Evolutionary conservation across 805 yeast genomes (phyloP).

Genomic region (Candida loeiensis): DNA sequence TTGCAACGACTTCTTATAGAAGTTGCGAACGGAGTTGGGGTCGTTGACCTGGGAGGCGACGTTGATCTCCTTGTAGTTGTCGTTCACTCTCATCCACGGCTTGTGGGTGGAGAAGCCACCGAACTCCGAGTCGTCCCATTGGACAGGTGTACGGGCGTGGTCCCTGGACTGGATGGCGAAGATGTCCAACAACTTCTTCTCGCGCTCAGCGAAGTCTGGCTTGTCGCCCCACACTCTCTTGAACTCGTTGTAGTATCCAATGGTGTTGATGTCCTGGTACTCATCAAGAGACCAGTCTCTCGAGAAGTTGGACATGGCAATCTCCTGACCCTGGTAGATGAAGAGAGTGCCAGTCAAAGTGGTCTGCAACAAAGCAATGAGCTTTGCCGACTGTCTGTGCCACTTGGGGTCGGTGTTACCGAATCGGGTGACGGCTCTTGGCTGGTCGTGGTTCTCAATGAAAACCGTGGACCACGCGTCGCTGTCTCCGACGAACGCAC

Average conservation of each 20-base stretch:
- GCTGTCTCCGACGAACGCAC: conserved; percentile 40
- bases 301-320: conserved; percentile 52
- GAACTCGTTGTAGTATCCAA: conserved; percentile 38
- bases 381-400: conserved; percentile 40
- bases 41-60: conserved; percentile 45
- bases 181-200: conserved; percentile 28
- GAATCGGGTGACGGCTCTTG: conserved; percentile 51
- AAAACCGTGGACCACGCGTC: conserved; percentile 58
- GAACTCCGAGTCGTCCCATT: conserved; percentile 44
- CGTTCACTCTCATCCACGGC: conserved; percentile 56
- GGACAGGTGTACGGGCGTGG: conserved; percentile 55
- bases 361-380: conserved; percentile 43
- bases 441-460: conserved; percentile 59
- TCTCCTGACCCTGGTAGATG: conserved; percentile 60
- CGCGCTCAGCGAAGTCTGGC: conserved; percentile 18
- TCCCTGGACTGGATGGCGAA: conserved; percentile 46
- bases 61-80: conserved; percentile 47
- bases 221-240: conserved; percentile 22
- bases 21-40: conserved; percentile 43
- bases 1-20: conserved; percentile 43
- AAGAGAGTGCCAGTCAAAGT: conserved; percentile 53
- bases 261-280: conserved; percentile 49
- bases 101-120: conserved; percentile 47
- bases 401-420: conserved; percentile 38
- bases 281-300: conserved; percentile 45